Percentiles rank a stretch among this genome's conserved stretches.
Conservation (phyloP, 2,329 filamentous ascomycete species). For the Lasiodiplodia sp. region DNA sequence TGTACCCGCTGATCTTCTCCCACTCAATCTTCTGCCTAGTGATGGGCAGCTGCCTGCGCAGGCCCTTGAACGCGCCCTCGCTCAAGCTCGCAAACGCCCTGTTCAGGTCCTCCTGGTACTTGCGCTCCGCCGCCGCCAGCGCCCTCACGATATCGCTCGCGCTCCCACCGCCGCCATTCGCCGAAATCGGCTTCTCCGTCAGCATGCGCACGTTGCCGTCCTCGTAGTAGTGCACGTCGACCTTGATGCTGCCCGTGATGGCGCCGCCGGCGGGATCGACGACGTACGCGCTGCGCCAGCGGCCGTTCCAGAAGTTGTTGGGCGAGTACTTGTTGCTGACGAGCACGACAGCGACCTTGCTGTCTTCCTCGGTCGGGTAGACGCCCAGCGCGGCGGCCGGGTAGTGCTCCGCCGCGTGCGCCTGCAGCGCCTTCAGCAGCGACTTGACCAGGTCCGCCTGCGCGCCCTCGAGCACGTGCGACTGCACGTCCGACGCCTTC, state of each 20-base stretch:
- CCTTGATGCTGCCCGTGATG: slow-evolving; percentile 82
- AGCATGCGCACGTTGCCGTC: slow-evolving; percentile 95
- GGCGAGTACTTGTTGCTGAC: slow-evolving; percentile 98
- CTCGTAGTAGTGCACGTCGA: slow-evolving; percentile 99
- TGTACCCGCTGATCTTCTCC: slow-evolving; percentile 96
- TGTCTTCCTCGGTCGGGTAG: slow-evolving; percentile 78
- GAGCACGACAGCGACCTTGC: slow-evolving; percentile 78
- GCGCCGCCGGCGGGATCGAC: slow-evolving; percentile 69
- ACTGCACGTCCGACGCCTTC: slow-evolving; percentile 85
- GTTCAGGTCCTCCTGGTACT: slow-evolving; percentile 96
- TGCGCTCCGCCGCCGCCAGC: slow-evolving; percentile 82
- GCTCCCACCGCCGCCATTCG: slow-evolving; percentile 64
- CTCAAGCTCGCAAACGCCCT: slow-evolving; percentile 85
- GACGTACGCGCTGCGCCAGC: slow-evolving; percentile 90
- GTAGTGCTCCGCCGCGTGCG: slow-evolving; percentile 89
- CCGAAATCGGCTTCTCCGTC: slow-evolving; percentile 76
- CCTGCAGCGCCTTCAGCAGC: slow-evolving; percentile 76
- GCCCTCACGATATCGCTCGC: slow-evolving; percentile 76
- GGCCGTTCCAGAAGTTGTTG: slow-evolving; percentile 98
- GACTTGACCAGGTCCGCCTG: slow-evolving; percentile 85
- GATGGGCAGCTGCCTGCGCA: slow-evolving; percentile 91
- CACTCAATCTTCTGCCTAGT: slow-evolving; percentile 99
- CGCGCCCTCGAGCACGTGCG: slow-evolving; percentile 76
- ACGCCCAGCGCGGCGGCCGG: slow-evolving; percentile 81
- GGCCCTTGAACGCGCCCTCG: slow-evolving; percentile 92